These are phyloP conservation scores for Metarhizium rileyi DNA, from an alignment of 2,329 filamentous ascomycete species.

Conservation along the genomic window DNA sequence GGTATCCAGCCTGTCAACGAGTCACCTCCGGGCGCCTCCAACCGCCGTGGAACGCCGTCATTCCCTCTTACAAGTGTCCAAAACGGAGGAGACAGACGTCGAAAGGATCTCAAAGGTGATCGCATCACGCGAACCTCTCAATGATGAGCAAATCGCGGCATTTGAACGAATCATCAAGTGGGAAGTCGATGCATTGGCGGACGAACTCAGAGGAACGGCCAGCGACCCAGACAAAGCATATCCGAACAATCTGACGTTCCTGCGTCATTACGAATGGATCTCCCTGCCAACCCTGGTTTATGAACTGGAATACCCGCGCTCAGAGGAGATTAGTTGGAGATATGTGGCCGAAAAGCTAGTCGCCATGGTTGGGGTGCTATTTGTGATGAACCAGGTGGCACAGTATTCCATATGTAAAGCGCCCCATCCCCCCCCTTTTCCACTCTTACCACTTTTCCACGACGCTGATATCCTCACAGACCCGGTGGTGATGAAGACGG, in stretches of 20 bases:
- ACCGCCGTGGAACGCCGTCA: slow-evolving; percentile 33
- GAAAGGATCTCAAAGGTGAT: slow-evolving; percentile 53
- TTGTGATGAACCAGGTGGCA: slow-evolving; percentile 70
- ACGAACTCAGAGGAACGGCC: slow-evolving; percentile 56
- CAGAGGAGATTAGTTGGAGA: slow-evolving; percentile 58
- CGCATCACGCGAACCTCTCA: slow-evolving; percentile 48
- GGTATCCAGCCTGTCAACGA: slow-evolving; percentile 32
- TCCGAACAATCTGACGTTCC: slow-evolving; percentile 56
- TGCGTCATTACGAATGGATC: slow-evolving; percentile 63
- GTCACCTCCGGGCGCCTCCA: slow-evolving; percentile 32
- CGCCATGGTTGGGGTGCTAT: slow-evolving; percentile 62
- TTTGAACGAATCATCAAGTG: slow-evolving; percentile 57
- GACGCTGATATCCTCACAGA: slow-evolving; percentile 25
- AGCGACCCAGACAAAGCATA: slow-evolving; percentile 43
- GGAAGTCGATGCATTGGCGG: slow-evolving; percentile 54
- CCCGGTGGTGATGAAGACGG: slow-evolving; percentile 58
- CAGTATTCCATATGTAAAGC: slow-evolving; percentile 58
- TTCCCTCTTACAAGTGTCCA: slow-evolving; percentile 24
- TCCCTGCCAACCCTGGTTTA: slow-evolving; percentile 69
- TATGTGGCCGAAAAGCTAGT: slow-evolving; percentile 65
- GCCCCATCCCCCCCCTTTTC: too few relatives aligned
- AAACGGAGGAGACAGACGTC: slow-evolving; percentile 40
- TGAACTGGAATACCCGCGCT: slow-evolving; percentile 66
- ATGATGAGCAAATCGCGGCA: slow-evolving; percentile 49
- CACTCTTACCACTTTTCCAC: neutral